These are phyloP conservation scores for Podaxis sp. DNA, from an alignment of 768 basidiomycete species.

Conservation along the genomic window DNA sequence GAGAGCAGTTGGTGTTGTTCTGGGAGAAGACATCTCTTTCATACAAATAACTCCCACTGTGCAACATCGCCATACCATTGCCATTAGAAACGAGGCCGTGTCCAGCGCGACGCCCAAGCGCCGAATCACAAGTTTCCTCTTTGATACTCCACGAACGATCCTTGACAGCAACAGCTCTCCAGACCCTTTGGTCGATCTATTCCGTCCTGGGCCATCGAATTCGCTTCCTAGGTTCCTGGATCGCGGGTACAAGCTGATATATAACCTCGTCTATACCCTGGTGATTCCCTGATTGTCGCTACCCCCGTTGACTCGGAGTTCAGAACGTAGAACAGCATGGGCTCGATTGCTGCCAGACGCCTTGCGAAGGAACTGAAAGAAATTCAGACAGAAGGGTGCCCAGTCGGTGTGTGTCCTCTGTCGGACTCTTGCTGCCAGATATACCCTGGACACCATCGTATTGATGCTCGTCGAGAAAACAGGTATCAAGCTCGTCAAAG, in stretches of 20 bases:
- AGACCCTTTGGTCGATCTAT: neutral
- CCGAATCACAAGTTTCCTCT: neutral
- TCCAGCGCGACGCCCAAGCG: neutral
- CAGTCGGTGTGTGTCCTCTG: constrained; percentile 45
- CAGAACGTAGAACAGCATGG: constrained; percentile 31
- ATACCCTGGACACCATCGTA: neutral
- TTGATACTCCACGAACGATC: neutral
- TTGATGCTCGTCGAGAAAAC: neutral
- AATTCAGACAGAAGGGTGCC: constrained; percentile 61
- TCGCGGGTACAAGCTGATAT: neutral
- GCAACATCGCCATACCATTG: neutral
- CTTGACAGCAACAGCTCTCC: neutral
- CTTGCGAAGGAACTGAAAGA: constrained; percentile 70
- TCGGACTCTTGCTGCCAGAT: neutral
- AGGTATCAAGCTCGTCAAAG: constrained; percentile 72
- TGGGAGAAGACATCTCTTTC: neutral
- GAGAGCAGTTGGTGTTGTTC: neutral
- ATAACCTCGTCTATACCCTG: neutral
- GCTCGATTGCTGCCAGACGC: constrained; percentile 59
- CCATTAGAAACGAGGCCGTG: neutral
- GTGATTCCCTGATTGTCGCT: neutral
- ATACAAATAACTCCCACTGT: neutral
- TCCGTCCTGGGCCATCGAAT: neutral
- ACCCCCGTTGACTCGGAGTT: neutral
- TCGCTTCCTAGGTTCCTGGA: neutral